Evolutionary conservation across 2,329 filamentous ascomycete genomes (phyloP).

Genomic region (Aspergillus pseudoviridinutans): DNA sequence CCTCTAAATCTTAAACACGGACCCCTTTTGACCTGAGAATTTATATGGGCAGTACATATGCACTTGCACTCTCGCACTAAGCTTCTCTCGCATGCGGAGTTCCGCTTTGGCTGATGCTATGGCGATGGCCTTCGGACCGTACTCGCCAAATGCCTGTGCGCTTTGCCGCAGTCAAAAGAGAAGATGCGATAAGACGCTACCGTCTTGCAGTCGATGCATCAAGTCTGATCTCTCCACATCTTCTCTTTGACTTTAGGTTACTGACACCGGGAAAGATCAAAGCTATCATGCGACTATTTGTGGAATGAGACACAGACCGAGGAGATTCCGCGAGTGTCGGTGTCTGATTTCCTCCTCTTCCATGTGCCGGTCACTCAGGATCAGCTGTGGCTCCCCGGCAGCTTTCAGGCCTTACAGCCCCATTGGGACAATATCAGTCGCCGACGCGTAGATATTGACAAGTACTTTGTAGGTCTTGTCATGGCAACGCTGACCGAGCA

Average conservation of each 20-base stretch:
- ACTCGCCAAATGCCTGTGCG: not conserved
- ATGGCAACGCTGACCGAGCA: not conserved
- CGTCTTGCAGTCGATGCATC: conserved; percentile 1
- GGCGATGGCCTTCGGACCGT: not conserved
- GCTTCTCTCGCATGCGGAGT: too few species aligned
- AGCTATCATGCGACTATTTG: not conserved
- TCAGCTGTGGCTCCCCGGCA: not conserved
- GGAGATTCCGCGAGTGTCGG: not conserved
- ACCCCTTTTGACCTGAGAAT: too few species aligned
- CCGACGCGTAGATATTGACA: not conserved
- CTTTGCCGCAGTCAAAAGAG: conserved; percentile 1
- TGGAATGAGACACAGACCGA: not conserved
- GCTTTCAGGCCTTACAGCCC: not conserved
- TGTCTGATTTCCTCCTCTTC: conserved; percentile 1
- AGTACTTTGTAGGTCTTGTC: not conserved
- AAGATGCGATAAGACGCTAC: conserved; percentile 1
- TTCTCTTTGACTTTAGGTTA: not conserved
- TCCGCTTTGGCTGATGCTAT: not conserved
- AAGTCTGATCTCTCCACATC: not conserved
- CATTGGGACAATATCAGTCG: not conserved
- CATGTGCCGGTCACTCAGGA: not conserved
- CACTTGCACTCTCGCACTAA: too few species aligned
- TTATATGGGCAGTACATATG: too few species aligned
- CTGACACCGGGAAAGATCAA: not conserved
- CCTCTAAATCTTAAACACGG: too few species aligned